Base-by-base conservation (phyloP, 202 grass and related monocot species). In the Schoenoplectus triqueter region DNA sequence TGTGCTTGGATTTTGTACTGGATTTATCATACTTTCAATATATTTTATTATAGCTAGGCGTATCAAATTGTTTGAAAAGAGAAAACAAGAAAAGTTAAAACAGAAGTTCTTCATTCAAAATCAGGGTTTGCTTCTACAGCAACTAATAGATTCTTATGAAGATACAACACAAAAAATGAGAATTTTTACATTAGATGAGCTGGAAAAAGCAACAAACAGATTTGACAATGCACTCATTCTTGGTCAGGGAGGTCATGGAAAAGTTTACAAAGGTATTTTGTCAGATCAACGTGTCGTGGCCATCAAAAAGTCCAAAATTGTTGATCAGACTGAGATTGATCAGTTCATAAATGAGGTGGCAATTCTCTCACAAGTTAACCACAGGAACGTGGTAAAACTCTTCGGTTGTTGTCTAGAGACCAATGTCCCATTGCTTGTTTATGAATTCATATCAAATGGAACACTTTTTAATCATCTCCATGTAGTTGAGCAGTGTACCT, bases 121-220 rank as follows among this genome's bases (percentile, higher is more conserved):
- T 67, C 64, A 10, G 15, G 64, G 64, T 39, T 67, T 67, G 22
- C 64, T 67, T 67, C 22, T 67, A 14, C 64, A 67, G 10, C 64
- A 67, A 11, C 22, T 39, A 40, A 67, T 67, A 67, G 64, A 39
- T 67, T 40, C 64, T 10, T 9, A 67, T 41, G 64, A 67, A 66
- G 64, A 66, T 67, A 14, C 64, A 67, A 67, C 64, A 10, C 22
- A 67, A 67, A 67, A 40, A 40, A 67, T 67, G 64, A 40, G 22
- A 67, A 67, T 67, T 41, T 67, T 67, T 40, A 21, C 22, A 7
- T 5, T 67, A 67, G 64, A 67, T 67, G 64, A 67, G 22, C 9
- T 67, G 5, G 64, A 67, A 67, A 67, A 31, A 40, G 64, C 64
- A 67, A 67, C 64, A 67, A 67, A 67, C 64, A 67, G 21, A 67